Percentiles rank a stretch among this genome's conserved stretches.
These are phyloP conservation scores for Umbellularia californica DNA, from an alignment of 164 flowering plant genomes.

Conservation along the genomic window DNA sequence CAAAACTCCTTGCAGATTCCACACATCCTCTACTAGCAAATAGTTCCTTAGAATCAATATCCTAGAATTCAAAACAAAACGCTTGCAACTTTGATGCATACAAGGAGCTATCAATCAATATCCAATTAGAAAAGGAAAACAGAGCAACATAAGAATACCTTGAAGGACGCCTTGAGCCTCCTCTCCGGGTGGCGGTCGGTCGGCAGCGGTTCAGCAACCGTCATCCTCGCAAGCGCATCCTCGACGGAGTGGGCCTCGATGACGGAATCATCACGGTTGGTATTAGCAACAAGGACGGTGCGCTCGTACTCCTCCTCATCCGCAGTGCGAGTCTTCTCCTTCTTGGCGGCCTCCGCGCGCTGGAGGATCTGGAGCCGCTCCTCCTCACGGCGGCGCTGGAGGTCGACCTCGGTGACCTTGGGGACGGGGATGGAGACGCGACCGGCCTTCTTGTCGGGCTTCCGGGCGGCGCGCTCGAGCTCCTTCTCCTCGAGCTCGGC, in stretches of 20 bases:
- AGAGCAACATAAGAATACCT: slow-evolving; percentile 38
- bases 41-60: too few relatives aligned
- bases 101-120: not conserved
- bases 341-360: slow-evolving; percentile 66
- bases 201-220: slow-evolving; percentile 55
- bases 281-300: slow-evolving; percentile 68
- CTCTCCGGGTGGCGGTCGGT: slow-evolving; percentile 83
- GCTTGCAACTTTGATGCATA: too few relatives aligned
- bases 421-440: slow-evolving; percentile 85
- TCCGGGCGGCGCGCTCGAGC: slow-evolving; percentile 55
- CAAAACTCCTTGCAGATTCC: too few relatives aligned
- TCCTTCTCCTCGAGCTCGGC: slow-evolving; percentile 89
- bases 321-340: slow-evolving; percentile 53
- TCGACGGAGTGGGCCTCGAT: slow-evolving; percentile 87
- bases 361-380: slow-evolving; percentile 48
- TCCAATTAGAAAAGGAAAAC: not conserved
- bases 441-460: slow-evolving; percentile 86
- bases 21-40: too few relatives aligned
- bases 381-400: slow-evolving; percentile 55
- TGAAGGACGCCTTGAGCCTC: slow-evolving; percentile 86
- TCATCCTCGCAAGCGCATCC: slow-evolving; percentile 75
- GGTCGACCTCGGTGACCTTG: slow-evolving; percentile 90
- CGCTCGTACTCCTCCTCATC: slow-evolving; percentile 94
- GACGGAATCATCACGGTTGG: slow-evolving; percentile 72
- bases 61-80: too few relatives aligned